phyloP scores from a whole-genome alignment of 192 early-diverging fungal genomes.

The Thoreauomyces humboldtii region DNA sequence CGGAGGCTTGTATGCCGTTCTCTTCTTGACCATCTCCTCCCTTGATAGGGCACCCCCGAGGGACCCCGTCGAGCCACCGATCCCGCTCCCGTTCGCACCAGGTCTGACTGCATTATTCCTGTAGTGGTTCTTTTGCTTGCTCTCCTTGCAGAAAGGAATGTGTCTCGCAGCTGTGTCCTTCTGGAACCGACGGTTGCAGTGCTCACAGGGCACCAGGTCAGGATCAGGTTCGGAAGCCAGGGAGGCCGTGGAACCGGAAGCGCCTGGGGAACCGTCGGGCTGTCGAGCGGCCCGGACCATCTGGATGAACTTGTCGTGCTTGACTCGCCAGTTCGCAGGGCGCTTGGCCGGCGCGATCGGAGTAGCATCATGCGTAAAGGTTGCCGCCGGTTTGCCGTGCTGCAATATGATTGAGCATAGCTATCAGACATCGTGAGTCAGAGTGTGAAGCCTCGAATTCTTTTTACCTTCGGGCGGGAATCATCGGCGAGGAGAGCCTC shows the following conservation, averaged over 20 bases:
- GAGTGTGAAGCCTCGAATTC: too few species aligned
- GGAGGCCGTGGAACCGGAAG: background rate
- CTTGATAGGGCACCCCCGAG: conserved; percentile 15
- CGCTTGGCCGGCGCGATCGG: conserved; percentile 2
- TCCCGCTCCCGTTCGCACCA: background rate
- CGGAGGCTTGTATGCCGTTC: conserved; percentile 38
- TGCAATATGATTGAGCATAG: too few species aligned
- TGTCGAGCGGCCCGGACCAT: conserved; percentile 43
- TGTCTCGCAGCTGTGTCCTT: conserved; percentile 47
- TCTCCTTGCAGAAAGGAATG: conserved; percentile 49
- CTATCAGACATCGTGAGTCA: too few species aligned
- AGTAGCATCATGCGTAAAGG: too few species aligned
- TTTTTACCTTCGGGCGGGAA: too few species aligned
- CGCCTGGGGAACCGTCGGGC: background rate
- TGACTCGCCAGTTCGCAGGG: conserved; percentile 44
- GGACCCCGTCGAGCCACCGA: too few species aligned
- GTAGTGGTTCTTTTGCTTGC: conserved; percentile 38
- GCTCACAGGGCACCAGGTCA: conserved; percentile 41
- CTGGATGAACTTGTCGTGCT: conserved; percentile 47
- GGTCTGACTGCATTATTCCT: conserved; percentile 5
- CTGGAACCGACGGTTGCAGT: conserved; percentile 52
- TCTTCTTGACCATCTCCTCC: conserved; percentile 39
- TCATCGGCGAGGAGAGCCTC: background rate
- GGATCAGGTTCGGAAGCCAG: conserved; percentile 39
- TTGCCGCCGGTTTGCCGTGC: too few species aligned